Percentiles rank a stretch among this genome's conserved stretches.
Evolutionary conservation across 2,329 filamentous ascomycete genomes (phyloP).

Genomic region (Sarocladiaceae sp.): DNA sequence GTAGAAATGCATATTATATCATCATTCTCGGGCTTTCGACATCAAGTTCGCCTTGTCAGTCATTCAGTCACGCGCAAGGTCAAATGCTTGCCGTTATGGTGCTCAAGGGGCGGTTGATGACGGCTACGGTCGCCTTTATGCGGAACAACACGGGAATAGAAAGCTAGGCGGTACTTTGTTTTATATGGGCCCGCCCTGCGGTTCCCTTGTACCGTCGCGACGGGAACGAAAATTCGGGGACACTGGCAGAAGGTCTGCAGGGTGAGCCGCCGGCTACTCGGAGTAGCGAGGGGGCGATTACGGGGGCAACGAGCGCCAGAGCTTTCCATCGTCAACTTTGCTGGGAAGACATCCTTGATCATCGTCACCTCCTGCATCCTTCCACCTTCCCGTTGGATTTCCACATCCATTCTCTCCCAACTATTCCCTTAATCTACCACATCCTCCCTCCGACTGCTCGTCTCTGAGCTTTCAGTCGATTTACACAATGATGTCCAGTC

Average conservation of each 20-base stretch:
- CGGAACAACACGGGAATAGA: slow-evolving; percentile 6
- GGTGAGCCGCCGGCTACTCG: slow-evolving; percentile 6
- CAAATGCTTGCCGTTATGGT: too few relatives aligned
- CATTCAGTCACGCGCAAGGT: background rate
- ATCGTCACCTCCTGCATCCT: slow-evolving; percentile 5
- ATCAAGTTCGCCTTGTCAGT: too few relatives aligned
- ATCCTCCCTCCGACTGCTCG: slow-evolving; percentile 9
- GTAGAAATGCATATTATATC: too few relatives aligned
- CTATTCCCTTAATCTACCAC: background rate
- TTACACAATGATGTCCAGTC: slow-evolving; percentile 54
- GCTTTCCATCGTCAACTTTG: slow-evolving; percentile 6
- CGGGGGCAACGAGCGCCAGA: slow-evolving; percentile 5
- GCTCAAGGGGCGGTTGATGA: slow-evolving; percentile 3
- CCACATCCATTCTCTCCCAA: slow-evolving; percentile 9
- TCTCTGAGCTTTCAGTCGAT: slow-evolving; percentile 8
- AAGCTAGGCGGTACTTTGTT: background rate
- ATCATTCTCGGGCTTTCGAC: too few relatives aligned
- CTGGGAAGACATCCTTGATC: background rate
- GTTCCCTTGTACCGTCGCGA: background rate
- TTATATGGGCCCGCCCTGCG: background rate
- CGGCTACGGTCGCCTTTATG: background rate
- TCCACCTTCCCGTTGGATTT: background rate
- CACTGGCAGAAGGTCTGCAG: background rate
- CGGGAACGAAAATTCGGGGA: slow-evolving; percentile 1
- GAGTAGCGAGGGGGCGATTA: slow-evolving; percentile 6